Evolutionary conservation across 306 rosid genomes (phyloP).

Genomic region (Carpinus viminea): DNA sequence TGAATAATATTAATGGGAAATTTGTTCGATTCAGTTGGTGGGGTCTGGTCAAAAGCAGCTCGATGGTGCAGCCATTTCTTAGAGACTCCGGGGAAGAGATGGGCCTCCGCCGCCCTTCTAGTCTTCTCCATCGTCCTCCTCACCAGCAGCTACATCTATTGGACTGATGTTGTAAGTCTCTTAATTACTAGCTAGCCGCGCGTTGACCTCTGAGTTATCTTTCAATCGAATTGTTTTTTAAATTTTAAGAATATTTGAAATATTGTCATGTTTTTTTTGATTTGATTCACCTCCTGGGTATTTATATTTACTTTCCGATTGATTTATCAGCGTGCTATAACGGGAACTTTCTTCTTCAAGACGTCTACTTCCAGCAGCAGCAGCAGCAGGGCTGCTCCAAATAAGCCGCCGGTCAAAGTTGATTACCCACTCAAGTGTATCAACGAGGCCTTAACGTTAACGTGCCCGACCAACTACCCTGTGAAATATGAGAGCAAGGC

Average conservation of each 20-base stretch:
- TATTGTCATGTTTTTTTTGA: no score
- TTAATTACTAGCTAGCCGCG: not conserved
- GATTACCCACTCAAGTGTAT: conserved; percentile 10
- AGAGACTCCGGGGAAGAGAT: not conserved
- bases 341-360: conserved; percentile 18
- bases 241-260: no score
- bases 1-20: not conserved
- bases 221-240: no score
- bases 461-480: conserved; percentile 21
- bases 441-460: not conserved
- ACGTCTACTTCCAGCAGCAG: not conserved
- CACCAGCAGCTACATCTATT: not conserved
- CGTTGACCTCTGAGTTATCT: not conserved
- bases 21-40: not conserved
- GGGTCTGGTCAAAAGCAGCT: not conserved
- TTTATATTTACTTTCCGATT: not conserved
- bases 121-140: not conserved
- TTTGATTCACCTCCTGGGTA: no score
- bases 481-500: not conserved
- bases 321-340: not conserved
- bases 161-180: not conserved
- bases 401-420: not conserved
- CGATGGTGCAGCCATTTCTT: not conserved
- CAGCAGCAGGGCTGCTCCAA: not conserved
- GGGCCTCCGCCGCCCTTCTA: not conserved